A percentile compares a stretch with the other conserved stretches of the same genome.
Evolutionary conservation across 1,284 basidiomycete genomes (phyloP).

Genomic region (Ustilago cynodontis): DNA sequence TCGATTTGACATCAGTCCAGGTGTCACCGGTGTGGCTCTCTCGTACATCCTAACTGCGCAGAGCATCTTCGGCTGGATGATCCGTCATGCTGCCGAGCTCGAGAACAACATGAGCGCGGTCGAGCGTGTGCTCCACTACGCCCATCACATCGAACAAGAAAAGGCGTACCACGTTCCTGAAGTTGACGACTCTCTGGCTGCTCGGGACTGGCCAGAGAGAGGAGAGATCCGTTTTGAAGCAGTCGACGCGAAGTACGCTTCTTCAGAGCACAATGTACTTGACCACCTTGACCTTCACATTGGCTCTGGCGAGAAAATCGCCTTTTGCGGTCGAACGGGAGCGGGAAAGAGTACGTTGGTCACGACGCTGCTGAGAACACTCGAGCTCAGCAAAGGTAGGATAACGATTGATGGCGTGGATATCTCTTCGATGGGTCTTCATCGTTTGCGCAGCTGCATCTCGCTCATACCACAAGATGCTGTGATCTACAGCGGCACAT

Average conservation of each 20-base stretch:
- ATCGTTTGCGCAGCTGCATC: slow-evolving; percentile 74
- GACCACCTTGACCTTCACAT: slow-evolving; percentile 75
- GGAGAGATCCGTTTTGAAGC: slow-evolving; percentile 55
- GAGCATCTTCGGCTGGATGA: slow-evolving; percentile 83
- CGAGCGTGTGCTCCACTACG: slow-evolving; percentile 79
- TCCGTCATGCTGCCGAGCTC: slow-evolving; percentile 75
- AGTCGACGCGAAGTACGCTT: slow-evolving; percentile 77
- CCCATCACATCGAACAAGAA: slow-evolving; percentile 70
- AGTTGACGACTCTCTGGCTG: slow-evolving; percentile 70
- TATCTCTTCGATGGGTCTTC: slow-evolving; percentile 75
- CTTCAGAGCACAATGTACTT: slow-evolving; percentile 72
- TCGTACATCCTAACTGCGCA: slow-evolving; percentile 78
- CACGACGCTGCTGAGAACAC: slow-evolving; percentile 37
- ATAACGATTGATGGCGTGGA: slow-evolving; percentile 53
- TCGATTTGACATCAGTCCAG: slow-evolving; percentile 80
- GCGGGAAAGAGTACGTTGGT: slow-evolving; percentile 53
- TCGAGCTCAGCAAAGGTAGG: slow-evolving; percentile 72
- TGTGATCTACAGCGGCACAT: slow-evolving; percentile 76
- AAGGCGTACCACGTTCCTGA: slow-evolving; percentile 11
- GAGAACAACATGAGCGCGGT: slow-evolving; percentile 81
- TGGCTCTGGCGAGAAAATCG: slow-evolving; percentile 54
- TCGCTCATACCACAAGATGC: slow-evolving; percentile 91
- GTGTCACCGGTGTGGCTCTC: slow-evolving; percentile 81
- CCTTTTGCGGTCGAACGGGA: slow-evolving; percentile 62
- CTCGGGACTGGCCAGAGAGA: slow-evolving; percentile 58